These are phyloP conservation scores for Prunus salicina DNA, from an alignment of 306 rosid species.

Conservation along the genomic window DNA sequence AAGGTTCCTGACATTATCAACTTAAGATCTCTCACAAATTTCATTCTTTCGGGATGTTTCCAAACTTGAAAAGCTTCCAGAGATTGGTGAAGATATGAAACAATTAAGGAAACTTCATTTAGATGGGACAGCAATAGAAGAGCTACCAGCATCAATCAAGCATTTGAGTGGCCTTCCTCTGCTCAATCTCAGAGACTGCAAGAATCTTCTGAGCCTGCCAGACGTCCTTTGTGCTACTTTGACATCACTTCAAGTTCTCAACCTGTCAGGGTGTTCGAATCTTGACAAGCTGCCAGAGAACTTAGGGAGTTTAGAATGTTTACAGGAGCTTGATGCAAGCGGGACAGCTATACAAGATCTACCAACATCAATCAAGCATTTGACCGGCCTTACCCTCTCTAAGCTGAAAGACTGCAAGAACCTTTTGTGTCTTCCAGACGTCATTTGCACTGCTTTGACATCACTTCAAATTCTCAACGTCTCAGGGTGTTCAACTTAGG, in stretches of 20 bases:
- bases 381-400: constrained; percentile 1
- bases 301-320: not conserved
- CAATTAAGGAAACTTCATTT: constrained; percentile 9
- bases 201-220: not conserved
- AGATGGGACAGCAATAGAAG: constrained; percentile 4
- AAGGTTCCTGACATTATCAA: not conserved
- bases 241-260: not conserved
- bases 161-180: constrained; percentile 8
- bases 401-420: not conserved
- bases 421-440: not conserved
- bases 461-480: constrained; percentile 10
- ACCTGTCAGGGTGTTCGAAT: not conserved
- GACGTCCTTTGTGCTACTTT: not conserved
- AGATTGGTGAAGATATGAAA: not conserved
- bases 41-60: constrained; percentile 1
- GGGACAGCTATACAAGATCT: constrained; percentile 3
- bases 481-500: constrained; percentile 21
- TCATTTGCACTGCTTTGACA: not conserved
- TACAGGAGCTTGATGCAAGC: constrained; percentile 6
- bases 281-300: not conserved
- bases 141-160: constrained; percentile 7
- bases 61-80: not conserved
- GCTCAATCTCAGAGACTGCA: constrained; percentile 15
- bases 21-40: not conserved
- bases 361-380: constrained; percentile 6